Base-by-base conservation (phyloP, 805 yeast species). In the Lachancea nothofagi region DNA sequence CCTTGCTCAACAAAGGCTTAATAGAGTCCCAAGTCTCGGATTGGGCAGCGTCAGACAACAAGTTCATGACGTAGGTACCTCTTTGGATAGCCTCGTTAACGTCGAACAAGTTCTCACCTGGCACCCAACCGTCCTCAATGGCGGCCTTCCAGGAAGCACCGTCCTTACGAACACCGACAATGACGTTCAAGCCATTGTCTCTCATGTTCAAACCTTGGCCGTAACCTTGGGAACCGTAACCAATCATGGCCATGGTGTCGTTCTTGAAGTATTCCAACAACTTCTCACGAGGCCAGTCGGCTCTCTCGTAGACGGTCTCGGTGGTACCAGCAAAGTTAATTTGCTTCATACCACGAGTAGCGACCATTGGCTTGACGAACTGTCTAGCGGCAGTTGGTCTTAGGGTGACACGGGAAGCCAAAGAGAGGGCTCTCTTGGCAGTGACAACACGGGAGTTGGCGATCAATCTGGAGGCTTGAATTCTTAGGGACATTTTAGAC, bases 101-200 rank as follows among this genome's bases (percentile, higher is more conserved):
- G 52, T 83, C 89, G 70, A 93, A 93, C 69, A 93, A 78, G 80
- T 83, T 93, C 77, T 90, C 86, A 69, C 98, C 98, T 69, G 97
- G 96, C 57, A 93, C 96, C 98, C 98, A 93, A 61, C 98, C 98
- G 70, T 93, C 98, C 73, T 93, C 98, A 59, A 87, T 73, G 64
- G 98, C 98, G 57, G 96, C 95, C 76, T 90, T 90, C 98, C 98
- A 93, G 44, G 97, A 93, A 54, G 96, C 93, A 77, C 98, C 98
- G 66, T 86, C 71, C 78, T 93, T 87, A 73, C 98, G 81, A 61
- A 93, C 98, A 80, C 98, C 98, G 57, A 93, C 76, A 67, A 93
- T 85, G 58, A 90, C 98, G 69, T 90, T 90, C 64, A 93, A 71
- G 71, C 98, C 98, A 64, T 93, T 90, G 78, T 93, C 98, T 75